phyloP scores from a whole-genome alignment of 495 filamentous ascomycete species.

The Penicillium mononematosum region DNA sequence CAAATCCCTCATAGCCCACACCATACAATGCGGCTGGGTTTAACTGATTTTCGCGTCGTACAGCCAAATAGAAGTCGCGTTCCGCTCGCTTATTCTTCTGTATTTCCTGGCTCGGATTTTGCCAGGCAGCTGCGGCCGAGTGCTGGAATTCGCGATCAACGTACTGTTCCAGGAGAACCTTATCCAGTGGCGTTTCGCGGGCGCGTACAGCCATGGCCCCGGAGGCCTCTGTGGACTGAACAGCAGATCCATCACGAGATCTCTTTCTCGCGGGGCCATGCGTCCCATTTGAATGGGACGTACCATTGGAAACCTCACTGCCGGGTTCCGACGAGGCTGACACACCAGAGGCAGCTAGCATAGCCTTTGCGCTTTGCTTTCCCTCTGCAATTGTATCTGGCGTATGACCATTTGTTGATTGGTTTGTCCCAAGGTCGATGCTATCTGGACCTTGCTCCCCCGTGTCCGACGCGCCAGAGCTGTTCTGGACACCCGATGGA shows the following conservation, averaged over 20 bases:
- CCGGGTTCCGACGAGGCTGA: constrained; percentile 22
- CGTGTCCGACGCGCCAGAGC: constrained; percentile 25
- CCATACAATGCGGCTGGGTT: constrained; percentile 69
- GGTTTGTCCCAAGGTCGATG: constrained; percentile 24
- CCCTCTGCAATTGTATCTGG: constrained; percentile 50
- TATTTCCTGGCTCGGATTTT: constrained; percentile 48
- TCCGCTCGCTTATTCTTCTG: constrained; percentile 54
- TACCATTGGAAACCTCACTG: constrained; percentile 32
- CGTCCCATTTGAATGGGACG: constrained; percentile 34
- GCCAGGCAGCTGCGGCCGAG: constrained; percentile 49
- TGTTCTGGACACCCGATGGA: constrained; percentile 31
- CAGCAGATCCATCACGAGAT: constrained; percentile 57
- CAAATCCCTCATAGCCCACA: constrained; percentile 84
- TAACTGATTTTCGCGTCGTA: constrained; percentile 48
- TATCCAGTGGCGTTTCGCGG: constrained; percentile 45
- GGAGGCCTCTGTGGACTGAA: constrained; percentile 30
- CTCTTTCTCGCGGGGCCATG: constrained; percentile 55
- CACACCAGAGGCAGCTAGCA: constrained; percentile 51
- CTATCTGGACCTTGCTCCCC: constrained; percentile 27
- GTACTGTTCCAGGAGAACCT: constrained; percentile 71
- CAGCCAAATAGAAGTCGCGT: constrained; percentile 49
- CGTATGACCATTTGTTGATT: constrained; percentile 31
- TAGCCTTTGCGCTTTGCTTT: constrained; percentile 59
- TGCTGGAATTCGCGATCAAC: constrained; percentile 73
- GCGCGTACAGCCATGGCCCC: constrained; percentile 35